Percentiles rank a stretch among this genome's conserved stretches.
Evolutionary conservation across 371 early-diverging fungal species (phyloP).

Genomic region (Lichtheimia ornata): DNA sequence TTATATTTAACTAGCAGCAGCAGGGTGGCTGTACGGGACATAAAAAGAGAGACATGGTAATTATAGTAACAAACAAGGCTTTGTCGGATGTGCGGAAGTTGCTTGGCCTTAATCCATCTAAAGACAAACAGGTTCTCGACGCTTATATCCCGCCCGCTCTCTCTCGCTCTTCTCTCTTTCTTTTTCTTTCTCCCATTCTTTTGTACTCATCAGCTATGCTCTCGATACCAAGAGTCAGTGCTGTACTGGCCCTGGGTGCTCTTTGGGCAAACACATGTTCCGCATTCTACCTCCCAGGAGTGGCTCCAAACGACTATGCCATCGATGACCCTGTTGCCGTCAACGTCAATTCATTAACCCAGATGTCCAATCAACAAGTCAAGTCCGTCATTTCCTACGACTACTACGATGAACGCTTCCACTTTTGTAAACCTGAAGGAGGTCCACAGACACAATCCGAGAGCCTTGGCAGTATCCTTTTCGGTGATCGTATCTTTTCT

Average conservation of each 20-base stretch:
- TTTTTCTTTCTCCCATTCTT: constrained; percentile 62
- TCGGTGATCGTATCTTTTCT: constrained; percentile 92
- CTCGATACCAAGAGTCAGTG: constrained; percentile 1
- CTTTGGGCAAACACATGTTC: constrained; percentile 12
- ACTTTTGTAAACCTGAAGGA: constrained; percentile 79
- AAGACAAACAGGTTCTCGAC: too few species aligned
- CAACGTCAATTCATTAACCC: constrained; percentile 87
- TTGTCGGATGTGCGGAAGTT: too few species aligned
- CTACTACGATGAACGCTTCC: constrained; percentile 80
- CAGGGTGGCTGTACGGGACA: too few species aligned
- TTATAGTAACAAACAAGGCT: too few species aligned
- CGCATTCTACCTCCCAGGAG: constrained; percentile 92
- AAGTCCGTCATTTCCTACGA: constrained; percentile 85
- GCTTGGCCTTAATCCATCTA: too few species aligned
- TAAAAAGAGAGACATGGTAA: too few species aligned
- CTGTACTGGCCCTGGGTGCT: neutral
- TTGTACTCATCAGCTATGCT: neutral
- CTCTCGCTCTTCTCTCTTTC: neutral
- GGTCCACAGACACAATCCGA: constrained; percentile 74
- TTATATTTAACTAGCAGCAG: too few species aligned
- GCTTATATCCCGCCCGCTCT: constrained; percentile 1
- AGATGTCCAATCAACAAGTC: constrained; percentile 62
- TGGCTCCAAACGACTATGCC: constrained; percentile 88
- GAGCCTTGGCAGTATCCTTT: constrained; percentile 87
- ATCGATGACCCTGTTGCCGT: constrained; percentile 70